Evolutionary conservation across 345 rosid species (phyloP).

Genomic region (Abelmoschus esculentus): DNA sequence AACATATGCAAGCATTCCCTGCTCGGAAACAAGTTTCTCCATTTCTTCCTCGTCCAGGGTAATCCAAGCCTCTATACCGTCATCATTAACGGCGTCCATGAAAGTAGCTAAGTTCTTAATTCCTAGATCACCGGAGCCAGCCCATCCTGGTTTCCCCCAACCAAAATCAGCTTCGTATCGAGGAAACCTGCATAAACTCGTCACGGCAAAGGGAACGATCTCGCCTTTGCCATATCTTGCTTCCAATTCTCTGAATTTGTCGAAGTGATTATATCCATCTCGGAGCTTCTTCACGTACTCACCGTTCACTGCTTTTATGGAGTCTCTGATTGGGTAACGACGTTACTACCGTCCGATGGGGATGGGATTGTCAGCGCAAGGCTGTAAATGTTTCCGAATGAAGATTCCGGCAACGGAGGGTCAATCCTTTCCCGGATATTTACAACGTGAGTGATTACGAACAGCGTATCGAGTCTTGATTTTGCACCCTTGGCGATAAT

Average conservation of each 20-base stretch:
- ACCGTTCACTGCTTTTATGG: background rate
- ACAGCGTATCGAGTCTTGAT: background rate
- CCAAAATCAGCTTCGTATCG: slow-evolving; percentile 3
- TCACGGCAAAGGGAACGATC: too few relatives aligned
- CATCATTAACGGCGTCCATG: background rate
- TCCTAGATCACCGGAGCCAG: background rate
- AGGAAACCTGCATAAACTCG: background rate
- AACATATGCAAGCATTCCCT: background rate
- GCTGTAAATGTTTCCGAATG: background rate
- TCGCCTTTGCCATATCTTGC: too few relatives aligned
- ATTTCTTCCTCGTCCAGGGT: background rate
- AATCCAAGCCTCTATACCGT: slow-evolving; percentile 2
- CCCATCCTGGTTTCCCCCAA: slow-evolving; percentile 1
- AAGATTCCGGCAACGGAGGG: background rate
- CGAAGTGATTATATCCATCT: background rate
- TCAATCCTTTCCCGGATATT: slow-evolving; percentile 19
- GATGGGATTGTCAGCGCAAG: background rate
- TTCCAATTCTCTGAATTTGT: background rate
- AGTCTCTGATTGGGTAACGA: background rate
- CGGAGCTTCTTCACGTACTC: background rate
- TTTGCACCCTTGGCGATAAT: background rate
- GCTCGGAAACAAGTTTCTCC: background rate
- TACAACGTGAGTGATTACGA: slow-evolving; percentile 12
- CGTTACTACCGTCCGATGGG: background rate
- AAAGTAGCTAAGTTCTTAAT: background rate